These are phyloP conservation scores for Phaeophleospora eucalypticola DNA, from an alignment of 2,329 filamentous ascomycete species.

Conservation along the genomic window DNA sequence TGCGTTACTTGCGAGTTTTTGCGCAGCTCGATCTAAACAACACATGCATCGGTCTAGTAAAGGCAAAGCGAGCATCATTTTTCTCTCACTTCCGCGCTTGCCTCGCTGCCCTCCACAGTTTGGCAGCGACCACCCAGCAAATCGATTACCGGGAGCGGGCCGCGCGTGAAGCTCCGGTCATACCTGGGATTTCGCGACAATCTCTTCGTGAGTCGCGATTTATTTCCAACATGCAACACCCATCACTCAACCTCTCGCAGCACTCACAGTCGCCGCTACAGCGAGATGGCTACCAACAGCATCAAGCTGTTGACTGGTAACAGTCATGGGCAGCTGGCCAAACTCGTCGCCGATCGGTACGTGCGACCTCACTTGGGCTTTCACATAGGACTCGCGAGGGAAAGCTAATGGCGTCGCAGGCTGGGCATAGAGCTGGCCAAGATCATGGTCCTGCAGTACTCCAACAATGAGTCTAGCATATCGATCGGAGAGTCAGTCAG, in stretches of 20 bases:
- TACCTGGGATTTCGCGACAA: not conserved
- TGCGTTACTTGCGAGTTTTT: not conserved
- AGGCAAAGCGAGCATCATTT: not conserved
- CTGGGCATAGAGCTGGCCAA: conserved; percentile 74
- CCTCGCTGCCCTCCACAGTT: not conserved
- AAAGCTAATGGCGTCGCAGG: conserved; percentile 38
- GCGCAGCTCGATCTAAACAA: not conserved
- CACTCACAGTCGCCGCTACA: not conserved
- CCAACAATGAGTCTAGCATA: conserved; percentile 82
- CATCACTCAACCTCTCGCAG: not conserved
- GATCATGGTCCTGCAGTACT: conserved; percentile 78
- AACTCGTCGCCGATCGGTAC: conserved; percentile 65
- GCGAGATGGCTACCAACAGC: conserved; percentile 63
- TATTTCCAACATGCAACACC: not conserved
- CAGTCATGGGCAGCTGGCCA: conserved; percentile 68
- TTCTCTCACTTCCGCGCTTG: not conserved
- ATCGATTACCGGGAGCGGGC: not conserved
- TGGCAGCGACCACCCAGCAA: too few relatives aligned
- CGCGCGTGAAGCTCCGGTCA: not conserved
- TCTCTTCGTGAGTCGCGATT: not conserved
- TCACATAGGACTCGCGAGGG: not conserved
- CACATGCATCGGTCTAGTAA: not conserved
- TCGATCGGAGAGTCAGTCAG: conserved; percentile 94
- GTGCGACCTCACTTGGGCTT: not conserved
- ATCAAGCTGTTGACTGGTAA: conserved; percentile 74